Conservation (phyloP, 2,329 filamentous ascomycete genomes). For the Trichoderma guizhouense region DNA sequence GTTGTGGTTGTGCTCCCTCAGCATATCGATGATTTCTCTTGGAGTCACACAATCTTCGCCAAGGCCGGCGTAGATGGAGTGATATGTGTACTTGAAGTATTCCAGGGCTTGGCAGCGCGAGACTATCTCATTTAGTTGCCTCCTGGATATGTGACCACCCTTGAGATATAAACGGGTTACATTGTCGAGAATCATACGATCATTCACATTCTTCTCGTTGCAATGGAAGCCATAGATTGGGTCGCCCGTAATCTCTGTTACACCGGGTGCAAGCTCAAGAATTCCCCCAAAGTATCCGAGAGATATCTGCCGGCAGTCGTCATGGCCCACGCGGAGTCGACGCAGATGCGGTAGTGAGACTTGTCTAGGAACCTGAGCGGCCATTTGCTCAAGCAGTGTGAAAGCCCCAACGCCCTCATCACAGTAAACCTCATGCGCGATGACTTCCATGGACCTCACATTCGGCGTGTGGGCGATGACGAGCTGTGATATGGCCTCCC, state of each 20-base stretch:
- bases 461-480: background rate
- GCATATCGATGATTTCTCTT: background rate
- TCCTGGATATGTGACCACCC: background rate
- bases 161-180: background rate
- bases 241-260: background rate
- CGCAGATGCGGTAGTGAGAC: background rate
- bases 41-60: background rate
- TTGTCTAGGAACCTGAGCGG: background rate
- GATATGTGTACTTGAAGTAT: background rate
- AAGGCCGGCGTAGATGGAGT: background rate
- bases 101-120: background rate
- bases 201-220: background rate
- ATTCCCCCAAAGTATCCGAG: conserved; percentile 3
- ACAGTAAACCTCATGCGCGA: background rate
- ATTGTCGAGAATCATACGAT: background rate
- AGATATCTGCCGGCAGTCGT: background rate
- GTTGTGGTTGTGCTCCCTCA: background rate
- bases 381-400: background rate
- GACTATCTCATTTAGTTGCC: background rate
- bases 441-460: background rate
- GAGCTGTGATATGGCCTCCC: background rate
- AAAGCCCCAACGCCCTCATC: background rate
- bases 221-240: background rate
- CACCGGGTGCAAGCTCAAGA: background rate
- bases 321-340: background rate